Conservation (phyloP, 192 early-diverging fungal genomes). For the Coemansia sp. region DNA sequence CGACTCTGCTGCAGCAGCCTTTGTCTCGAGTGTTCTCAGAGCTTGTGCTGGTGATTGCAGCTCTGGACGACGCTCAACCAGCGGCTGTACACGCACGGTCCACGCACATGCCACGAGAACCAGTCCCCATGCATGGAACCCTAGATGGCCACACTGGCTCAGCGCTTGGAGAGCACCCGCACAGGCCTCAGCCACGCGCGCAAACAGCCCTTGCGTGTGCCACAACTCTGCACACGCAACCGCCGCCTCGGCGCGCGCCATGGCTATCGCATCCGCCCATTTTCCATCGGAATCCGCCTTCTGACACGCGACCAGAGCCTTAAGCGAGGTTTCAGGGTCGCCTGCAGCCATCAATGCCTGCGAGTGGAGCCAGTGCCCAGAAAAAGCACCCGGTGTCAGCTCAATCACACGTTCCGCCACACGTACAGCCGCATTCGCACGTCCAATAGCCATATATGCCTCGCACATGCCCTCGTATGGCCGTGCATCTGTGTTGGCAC, state of each 20-base stretch:
- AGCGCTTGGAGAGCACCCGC: slow-evolving; percentile 44
- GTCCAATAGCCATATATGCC: slow-evolving; percentile 66
- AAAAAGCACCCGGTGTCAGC: slow-evolving; percentile 52
- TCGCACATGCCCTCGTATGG: slow-evolving; percentile 80
- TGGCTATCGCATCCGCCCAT: slow-evolving; percentile 20
- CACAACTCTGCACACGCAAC: slow-evolving; percentile 22
- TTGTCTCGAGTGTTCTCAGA: slow-evolving; percentile 1
- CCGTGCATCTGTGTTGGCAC: slow-evolving; percentile 60
- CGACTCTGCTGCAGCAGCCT: not conserved
- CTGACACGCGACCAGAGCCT: slow-evolving; percentile 7
- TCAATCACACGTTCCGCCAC: slow-evolving; percentile 70
- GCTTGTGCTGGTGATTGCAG: not conserved
- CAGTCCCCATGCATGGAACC: slow-evolving; percentile 58
- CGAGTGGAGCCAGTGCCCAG: slow-evolving; percentile 38
- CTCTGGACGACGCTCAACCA: no score
- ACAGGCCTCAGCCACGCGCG: slow-evolving; percentile 58
- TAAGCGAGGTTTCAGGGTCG: slow-evolving; percentile 11
- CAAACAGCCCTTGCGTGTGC: slow-evolving; percentile 58
- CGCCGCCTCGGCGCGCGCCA: slow-evolving; percentile 28
- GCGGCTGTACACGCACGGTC: slow-evolving; percentile 4
- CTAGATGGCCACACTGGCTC: slow-evolving; percentile 21
- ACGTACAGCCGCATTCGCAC: slow-evolving; percentile 33
- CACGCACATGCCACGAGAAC: slow-evolving; percentile 56
- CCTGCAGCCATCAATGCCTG: slow-evolving; percentile 16
- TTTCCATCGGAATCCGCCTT: not conserved